phyloP scores from a whole-genome alignment of 768 basidiomycete genomes.

The Leccinum boreale region DNA sequence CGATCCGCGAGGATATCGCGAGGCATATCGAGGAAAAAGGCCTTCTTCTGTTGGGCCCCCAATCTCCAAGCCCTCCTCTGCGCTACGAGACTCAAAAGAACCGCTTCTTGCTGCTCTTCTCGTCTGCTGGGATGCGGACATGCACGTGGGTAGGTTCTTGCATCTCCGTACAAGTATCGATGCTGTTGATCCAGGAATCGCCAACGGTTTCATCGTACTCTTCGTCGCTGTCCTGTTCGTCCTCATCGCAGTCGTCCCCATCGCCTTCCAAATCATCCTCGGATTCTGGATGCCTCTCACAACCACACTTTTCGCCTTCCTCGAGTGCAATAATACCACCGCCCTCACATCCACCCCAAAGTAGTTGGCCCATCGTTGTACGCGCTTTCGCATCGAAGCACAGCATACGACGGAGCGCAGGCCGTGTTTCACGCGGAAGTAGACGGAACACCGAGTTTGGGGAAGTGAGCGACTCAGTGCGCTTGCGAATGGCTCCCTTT shows the following conservation, averaged over 20 bases:
- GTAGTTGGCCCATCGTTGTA: constrained; percentile 88
- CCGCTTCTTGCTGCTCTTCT: constrained; percentile 67
- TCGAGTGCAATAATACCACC: constrained; percentile 55
- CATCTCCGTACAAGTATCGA: constrained; percentile 64
- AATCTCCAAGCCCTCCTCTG: neutral
- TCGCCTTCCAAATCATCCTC: constrained; percentile 38
- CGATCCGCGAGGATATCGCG: constrained; percentile 13
- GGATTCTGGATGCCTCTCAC: constrained; percentile 39
- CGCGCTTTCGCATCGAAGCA: constrained; percentile 84
- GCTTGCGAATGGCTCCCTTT: constrained; percentile 29
- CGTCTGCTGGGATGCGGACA: constrained; percentile 70
- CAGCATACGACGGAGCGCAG: constrained; percentile 90
- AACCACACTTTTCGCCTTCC: constrained; percentile 57
- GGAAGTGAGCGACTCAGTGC: constrained; percentile 24
- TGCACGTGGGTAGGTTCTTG: constrained; percentile 57
- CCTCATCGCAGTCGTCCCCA: constrained; percentile 33
- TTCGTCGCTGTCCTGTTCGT: constrained; percentile 13
- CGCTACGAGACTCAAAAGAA: constrained; percentile 52
- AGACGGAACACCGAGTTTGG: constrained; percentile 93
- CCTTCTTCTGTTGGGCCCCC: neutral
- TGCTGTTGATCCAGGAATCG: constrained; percentile 82
- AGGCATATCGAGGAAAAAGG: constrained; percentile 7
- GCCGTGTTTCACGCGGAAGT: constrained; percentile 88
- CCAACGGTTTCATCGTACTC: constrained; percentile 72
- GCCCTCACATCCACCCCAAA: constrained; percentile 76